Evolutionary conservation across 192 early-diverging fungal genomes (phyloP).

Genomic region (Chytriomyces sp.): DNA sequence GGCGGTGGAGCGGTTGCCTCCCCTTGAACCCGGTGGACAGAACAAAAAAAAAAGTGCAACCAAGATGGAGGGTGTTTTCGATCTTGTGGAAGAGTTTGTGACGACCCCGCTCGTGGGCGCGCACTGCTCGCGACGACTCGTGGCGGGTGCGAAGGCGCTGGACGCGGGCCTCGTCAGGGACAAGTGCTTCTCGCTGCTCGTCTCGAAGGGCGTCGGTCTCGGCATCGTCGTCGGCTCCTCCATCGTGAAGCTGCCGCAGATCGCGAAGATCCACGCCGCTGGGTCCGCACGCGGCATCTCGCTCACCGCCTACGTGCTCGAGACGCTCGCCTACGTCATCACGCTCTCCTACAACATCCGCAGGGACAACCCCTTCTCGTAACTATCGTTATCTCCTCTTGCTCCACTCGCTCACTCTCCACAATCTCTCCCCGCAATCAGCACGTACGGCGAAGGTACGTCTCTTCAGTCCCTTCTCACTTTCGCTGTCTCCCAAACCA

Average conservation of each 20-base stretch:
- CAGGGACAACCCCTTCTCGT: constrained; percentile 82
- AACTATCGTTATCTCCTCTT: neutral
- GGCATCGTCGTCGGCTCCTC: constrained; percentile 89
- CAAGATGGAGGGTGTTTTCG: neutral
- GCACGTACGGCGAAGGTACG: constrained; percentile 69
- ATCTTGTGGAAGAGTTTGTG: neutral
- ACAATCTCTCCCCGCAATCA: neutral
- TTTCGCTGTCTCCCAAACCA: too few relatives aligned
- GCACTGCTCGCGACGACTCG: constrained; percentile 70
- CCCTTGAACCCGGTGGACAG: neutral
- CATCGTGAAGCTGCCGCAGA: constrained; percentile 94
- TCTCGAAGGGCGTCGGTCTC: constrained; percentile 92
- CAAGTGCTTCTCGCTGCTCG: constrained; percentile 75
- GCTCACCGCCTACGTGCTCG: constrained; percentile 74
- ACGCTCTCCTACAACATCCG: constrained; percentile 84
- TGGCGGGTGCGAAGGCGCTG: constrained; percentile 32
- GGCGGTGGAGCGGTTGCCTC: neutral
- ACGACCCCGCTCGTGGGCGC: constrained; percentile 75
- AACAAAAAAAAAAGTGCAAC: neutral
- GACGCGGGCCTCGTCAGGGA: constrained; percentile 69
- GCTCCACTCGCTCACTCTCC: neutral
- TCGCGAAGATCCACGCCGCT: constrained; percentile 80
- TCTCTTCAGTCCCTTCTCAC: neutral
- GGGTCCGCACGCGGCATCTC: constrained; percentile 80
- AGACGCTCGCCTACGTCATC: constrained; percentile 78